Evolutionary conservation across 192 early-diverging fungal genomes (phyloP).

Genomic region (Rhizophagus clarus): DNA sequence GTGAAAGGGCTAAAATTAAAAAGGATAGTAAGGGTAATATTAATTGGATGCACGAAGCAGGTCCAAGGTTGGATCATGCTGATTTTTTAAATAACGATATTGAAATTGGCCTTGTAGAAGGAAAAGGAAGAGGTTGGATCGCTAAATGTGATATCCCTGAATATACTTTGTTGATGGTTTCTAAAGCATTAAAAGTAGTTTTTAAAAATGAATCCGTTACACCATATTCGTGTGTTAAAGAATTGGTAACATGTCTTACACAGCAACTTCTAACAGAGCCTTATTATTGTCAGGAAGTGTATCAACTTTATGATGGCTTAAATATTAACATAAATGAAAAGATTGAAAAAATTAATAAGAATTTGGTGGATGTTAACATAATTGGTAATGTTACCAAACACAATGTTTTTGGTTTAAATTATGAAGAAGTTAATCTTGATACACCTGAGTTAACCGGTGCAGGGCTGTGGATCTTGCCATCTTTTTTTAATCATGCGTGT

Average conservation of each 20-base stretch:
- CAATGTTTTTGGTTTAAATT: background rate
- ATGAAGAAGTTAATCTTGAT: no score
- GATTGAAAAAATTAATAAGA: no score
- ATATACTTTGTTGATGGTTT: slow-evolving; percentile 9
- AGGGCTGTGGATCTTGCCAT: slow-evolving; percentile 7
- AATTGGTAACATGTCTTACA: background rate
- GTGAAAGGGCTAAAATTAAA: background rate
- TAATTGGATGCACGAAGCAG: background rate
- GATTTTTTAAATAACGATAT: no score
- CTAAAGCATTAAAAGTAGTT: background rate
- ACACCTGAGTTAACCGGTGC: background rate
- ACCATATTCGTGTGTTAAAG: background rate
- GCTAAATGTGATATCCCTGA: background rate
- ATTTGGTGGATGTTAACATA: background rate
- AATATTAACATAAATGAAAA: background rate
- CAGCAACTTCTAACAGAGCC: background rate
- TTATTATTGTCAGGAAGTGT: background rate
- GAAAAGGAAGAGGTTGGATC: slow-evolving; percentile 8
- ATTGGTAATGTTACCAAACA: background rate
- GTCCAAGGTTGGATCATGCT: slow-evolving; percentile 11
- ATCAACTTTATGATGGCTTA: slow-evolving; percentile 1
- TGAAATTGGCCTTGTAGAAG: background rate
- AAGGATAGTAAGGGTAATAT: background rate
- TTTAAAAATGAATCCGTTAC: background rate
- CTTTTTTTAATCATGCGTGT: slow-evolving; percentile 25